Evolutionary conservation across 176 grass and related monocot genomes (phyloP), one percentile per base, ranked within the genome.

Genomic region (Metroxylon sagu): DNA sequence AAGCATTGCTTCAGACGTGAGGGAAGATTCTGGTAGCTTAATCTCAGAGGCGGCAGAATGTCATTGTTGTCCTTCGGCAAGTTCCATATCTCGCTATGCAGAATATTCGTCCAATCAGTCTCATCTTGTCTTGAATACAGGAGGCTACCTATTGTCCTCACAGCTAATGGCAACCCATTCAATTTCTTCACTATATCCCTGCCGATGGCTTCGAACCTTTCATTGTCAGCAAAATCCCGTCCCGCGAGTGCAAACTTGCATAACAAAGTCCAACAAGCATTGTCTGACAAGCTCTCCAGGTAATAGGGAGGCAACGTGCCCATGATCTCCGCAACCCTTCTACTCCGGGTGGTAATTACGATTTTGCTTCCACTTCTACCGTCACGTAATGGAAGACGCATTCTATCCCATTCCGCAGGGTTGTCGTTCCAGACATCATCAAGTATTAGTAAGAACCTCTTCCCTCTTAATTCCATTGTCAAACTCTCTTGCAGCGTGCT

Each of bases 341-440:
- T 72, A 14, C 65, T 85, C 0, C 65, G 66, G 3, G 82, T 72
- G 6, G 76, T 85, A 6, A 53, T 66, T 52, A 85, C 30, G 4
- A 85, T 74, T 12, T 71, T 35, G 1, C 74, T 79, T 18, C 57
- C 16, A n/a, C n/a, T n/a, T 27, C 6, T 59, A n/a, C 55, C 18
- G 5, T 57, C 17, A 39, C 48, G 26, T 14, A 76, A 48, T 1
- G 60, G 60, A 14, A 25, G 18, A 49, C 60, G 54, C 1, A 76
- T 25, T 2, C n/a, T 8, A 25, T 85, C 70, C 82, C 82, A 85
- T 15, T 0, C 19, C 14, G 30, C 53, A 19, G 63, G 39, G 56
- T 17, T 54, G 50, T 85, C 71, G 58, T 80, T 85, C 74, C 76
- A 79, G 8, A 84, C 48, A 52, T 79, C 61, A 71, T 79, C 76